Base-by-base conservation (phyloP, 2,329 filamentous ascomycete genomes). In the Tothia fuscella region DNA sequence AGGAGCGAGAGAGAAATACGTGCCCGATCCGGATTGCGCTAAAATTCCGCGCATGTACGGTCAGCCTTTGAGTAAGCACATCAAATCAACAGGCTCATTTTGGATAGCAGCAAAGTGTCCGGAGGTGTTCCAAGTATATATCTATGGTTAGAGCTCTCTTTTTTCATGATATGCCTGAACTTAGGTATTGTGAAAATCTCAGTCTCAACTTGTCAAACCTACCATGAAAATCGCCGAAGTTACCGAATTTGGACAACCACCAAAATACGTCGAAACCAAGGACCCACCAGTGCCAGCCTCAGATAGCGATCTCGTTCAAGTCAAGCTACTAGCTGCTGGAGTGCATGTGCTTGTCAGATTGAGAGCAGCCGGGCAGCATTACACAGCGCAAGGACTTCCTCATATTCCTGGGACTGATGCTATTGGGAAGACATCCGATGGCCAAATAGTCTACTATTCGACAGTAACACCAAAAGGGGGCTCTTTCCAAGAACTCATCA, bases 331-430 rank as follows among this genome's bases (percentile, higher is more conserved):
- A 36, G 71, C 71, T 10, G 52, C 64, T 3, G 72, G 70, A 21
- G 57, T 74, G 12, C 72, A 75, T 52, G 62, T 65, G 10, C 56
- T 77, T 4, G 73, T 77, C 32, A 67, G 68, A 37, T 60, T 61
- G 30, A 67, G 72, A 22, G 73, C 72, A 14, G 48, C 64, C 1
- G 73, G 74, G 1, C 60, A 54, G n/a, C 74, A 77, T 56, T 77
- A 74, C 58, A 65, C 65, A 16, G 61, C 66, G 2, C 58, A 59
- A 5, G 51, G 52, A 0, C 64, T 72, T 0, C 74, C 72, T 1
- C 70, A 75, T 50, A 56, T 62, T 1, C 67, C 68, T 0, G 72
- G 72, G 9, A 56, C 67, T 10, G 73, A 77, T 49, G 72, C 71
- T 43, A 66, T 73, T 1, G 73, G 68, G 31, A 50, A 55, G 6